These are phyloP conservation scores for Cladosporium sp. DNA, from an alignment of 2,329 filamentous ascomycete genomes.

Conservation along the genomic window DNA sequence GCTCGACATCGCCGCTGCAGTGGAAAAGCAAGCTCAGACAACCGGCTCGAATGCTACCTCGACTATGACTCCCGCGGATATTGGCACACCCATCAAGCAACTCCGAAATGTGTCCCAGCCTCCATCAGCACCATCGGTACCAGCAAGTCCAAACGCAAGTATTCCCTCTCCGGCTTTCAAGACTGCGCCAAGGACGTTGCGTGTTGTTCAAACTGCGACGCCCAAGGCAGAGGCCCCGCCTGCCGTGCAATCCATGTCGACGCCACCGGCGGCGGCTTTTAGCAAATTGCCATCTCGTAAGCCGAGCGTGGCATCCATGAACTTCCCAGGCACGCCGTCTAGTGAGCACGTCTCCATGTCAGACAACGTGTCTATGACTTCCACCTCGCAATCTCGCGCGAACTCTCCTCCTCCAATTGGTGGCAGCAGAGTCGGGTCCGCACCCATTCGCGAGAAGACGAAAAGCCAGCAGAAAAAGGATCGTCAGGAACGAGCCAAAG, in stretches of 20 bases:
- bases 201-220: slow-evolving; percentile 69
- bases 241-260: slow-evolving; percentile 36
- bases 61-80: slow-evolving; percentile 25
- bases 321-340: slow-evolving; percentile 70
- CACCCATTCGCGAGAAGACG: slow-evolving; percentile 68
- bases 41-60: slow-evolving; percentile 15
- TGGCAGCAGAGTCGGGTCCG: slow-evolving; percentile 62
- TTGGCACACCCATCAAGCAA: slow-evolving; percentile 38
- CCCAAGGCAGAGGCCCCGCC: slow-evolving; percentile 62
- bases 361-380: slow-evolving; percentile 74
- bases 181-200: slow-evolving; percentile 64
- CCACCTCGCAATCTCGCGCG: slow-evolving; percentile 70
- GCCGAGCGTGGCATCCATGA: slow-evolving; percentile 58
- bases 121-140: slow-evolving; percentile 54
- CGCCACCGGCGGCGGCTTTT: slow-evolving; percentile 32
- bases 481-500: slow-evolving; percentile 44
- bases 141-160: slow-evolving; percentile 56
- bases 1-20: slow-evolving; percentile 49
- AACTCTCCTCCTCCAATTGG: slow-evolving; percentile 67
- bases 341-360: slow-evolving; percentile 69
- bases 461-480: slow-evolving; percentile 81
- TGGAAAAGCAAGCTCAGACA: slow-evolving; percentile 30
- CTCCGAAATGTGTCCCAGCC: slow-evolving; percentile 48
- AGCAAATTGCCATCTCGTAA: slow-evolving; percentile 52
- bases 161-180: slow-evolving; percentile 48